A percentile compares a stretch with the other conserved stretches of the same genome.
phyloP scores from a whole-genome alignment of 352 stramenopile genomes.

The Phytophthora litchii region DNA sequence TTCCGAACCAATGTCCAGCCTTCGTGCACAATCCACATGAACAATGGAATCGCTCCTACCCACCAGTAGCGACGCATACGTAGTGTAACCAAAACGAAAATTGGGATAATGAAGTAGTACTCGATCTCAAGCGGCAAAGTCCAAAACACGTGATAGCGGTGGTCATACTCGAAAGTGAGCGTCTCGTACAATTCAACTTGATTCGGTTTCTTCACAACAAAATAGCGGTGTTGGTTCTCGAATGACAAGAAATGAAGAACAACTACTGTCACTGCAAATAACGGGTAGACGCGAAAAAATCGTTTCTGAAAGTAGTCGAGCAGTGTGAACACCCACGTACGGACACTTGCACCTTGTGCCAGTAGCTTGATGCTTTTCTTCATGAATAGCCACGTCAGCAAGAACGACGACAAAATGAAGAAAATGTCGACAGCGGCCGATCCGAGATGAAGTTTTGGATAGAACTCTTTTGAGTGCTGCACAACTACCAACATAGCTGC shows the following conservation, averaged over 20 bases:
- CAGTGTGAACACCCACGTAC: slow-evolving; percentile 26
- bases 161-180: slow-evolving; percentile 39
- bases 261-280: slow-evolving; percentile 45
- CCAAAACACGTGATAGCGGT: slow-evolving; percentile 55
- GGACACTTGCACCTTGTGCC: slow-evolving; percentile 16
- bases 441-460: slow-evolving; percentile 25
- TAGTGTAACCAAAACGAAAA: slow-evolving; percentile 36
- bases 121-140: slow-evolving; percentile 52
- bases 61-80: slow-evolving; percentile 34
- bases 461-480: slow-evolving; percentile 28
- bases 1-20: slow-evolving; percentile 25
- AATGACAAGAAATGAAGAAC: slow-evolving; percentile 36
- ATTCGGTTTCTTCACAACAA: slow-evolving; percentile 22
- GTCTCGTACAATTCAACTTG: slow-evolving; percentile 41
- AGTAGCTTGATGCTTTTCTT: slow-evolving; percentile 38
- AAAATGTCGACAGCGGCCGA: slow-evolving; percentile 42
- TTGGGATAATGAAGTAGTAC: slow-evolving; percentile 50
- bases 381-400: slow-evolving; percentile 47
- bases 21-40: slow-evolving; percentile 29
- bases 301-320: slow-evolving; percentile 56
- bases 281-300: slow-evolving; percentile 61
- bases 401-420: slow-evolving; percentile 53
- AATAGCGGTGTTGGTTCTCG: slow-evolving; percentile 38
- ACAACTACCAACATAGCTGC: slow-evolving; percentile 41
- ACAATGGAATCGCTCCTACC: slow-evolving; percentile 28